A percentile compares a stretch with the other conserved stretches of the same genome.
Conservation (phyloP, 345 rosid species). For the Arabidopsis arenosa region DNA sequence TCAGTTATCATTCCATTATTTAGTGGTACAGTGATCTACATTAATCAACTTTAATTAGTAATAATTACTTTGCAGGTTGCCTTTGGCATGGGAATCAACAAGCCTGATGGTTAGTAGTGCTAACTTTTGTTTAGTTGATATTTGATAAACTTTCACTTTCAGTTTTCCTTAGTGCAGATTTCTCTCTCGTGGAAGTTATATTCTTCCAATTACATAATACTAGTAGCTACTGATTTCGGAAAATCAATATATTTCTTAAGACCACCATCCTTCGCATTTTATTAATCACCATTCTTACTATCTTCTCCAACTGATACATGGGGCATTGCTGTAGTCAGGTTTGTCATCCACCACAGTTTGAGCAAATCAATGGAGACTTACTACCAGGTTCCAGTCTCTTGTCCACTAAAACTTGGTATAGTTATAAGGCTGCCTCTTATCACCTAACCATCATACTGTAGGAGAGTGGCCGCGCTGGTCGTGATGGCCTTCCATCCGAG, state of each 20-base stretch:
- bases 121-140: slow-evolving; percentile 26
- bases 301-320: slow-evolving; percentile 26
- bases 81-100: slow-evolving; percentile 99
- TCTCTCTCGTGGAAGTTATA: slow-evolving; percentile 4
- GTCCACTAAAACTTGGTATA: slow-evolving; percentile 18
- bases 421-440: slow-evolving; percentile 22
- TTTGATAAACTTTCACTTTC: not conserved
- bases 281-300: not conserved
- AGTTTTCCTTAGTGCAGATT: not conserved
- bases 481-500: slow-evolving; percentile 96
- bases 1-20: slow-evolving; percentile 19
- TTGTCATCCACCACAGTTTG: slow-evolving; percentile 98
- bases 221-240: not conserved
- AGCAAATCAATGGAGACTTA: slow-evolving; percentile 99
- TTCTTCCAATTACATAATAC: not conserved
- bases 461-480: slow-evolving; percentile 99
- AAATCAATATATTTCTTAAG: not conserved
- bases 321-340: slow-evolving; percentile 78
- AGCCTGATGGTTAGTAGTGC: slow-evolving; percentile 87
- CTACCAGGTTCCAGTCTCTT: slow-evolving; percentile 70
- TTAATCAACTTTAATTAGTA: slow-evolving; percentile 21
- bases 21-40: slow-evolving; percentile 11
- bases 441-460: slow-evolving; percentile 43
- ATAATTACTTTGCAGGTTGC: slow-evolving; percentile 70
- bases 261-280: not conserved